These are phyloP conservation scores for Pichia sp. DNA, from an alignment of 1,139 yeast genomes.

Conservation along the genomic window DNA sequence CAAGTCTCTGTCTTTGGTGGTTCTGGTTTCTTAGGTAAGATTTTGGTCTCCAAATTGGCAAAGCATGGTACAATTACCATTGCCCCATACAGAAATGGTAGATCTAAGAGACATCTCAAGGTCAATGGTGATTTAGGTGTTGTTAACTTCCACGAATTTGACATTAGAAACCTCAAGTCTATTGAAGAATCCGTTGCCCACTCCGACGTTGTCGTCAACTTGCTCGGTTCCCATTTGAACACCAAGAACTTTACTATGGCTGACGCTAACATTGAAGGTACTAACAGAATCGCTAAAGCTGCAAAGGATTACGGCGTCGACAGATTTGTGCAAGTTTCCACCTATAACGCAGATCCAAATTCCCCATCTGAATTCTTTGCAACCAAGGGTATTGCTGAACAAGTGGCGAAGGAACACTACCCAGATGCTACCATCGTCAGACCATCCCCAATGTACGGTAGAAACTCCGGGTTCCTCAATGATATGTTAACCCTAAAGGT, in stretches of 20 bases:
- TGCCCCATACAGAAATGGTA: conserved; percentile 75
- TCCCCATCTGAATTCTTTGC: conserved; percentile 68
- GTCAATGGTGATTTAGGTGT: conserved; percentile 86
- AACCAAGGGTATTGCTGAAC: conserved; percentile 77
- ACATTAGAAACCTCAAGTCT: conserved; percentile 68
- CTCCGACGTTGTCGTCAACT: conserved; percentile 77
- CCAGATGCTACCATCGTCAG: conserved; percentile 83
- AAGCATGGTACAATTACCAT: conserved; percentile 75
- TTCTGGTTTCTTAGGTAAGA: conserved; percentile 71
- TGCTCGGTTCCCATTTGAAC: conserved; percentile 70
- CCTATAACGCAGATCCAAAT: conserved; percentile 67
- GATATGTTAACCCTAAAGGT: conserved; percentile 44
- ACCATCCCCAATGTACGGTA: conserved; percentile 77
- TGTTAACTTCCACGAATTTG: conserved; percentile 78
- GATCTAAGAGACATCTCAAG: conserved; percentile 72
- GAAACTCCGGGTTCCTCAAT: conserved; percentile 67
- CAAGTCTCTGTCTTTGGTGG: conserved; percentile 89
- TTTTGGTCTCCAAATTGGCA: conserved; percentile 65
- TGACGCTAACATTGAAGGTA: conserved; percentile 73
- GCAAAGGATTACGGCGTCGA: conserved; percentile 68
- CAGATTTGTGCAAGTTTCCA: conserved; percentile 70
- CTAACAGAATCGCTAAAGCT: conserved; percentile 72
- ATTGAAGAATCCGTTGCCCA: conserved; percentile 74
- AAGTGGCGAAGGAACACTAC: conserved; percentile 54
- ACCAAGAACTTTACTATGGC: conserved; percentile 81